phyloP scores from a whole-genome alignment of 148 eudicot species.

The Fagopyrum homotropicum region DNA sequence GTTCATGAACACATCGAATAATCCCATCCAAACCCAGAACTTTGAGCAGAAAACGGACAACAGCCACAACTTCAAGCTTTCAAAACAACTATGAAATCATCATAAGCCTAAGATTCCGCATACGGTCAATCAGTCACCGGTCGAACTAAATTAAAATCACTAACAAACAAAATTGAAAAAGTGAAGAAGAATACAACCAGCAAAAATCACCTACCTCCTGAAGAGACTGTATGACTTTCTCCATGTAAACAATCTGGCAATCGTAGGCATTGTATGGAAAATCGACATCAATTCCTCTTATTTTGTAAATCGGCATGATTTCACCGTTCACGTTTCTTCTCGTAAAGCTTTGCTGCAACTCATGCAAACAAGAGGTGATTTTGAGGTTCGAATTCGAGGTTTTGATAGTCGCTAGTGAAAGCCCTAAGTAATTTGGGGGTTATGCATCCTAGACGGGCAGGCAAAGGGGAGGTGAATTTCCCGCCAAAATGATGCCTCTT shows the following conservation, averaged over 20 bases:
- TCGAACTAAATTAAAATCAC: background rate
- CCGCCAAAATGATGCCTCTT: too few relatives aligned
- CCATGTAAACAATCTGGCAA: slow-evolving; percentile 91
- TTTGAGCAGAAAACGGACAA: background rate
- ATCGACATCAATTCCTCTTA: slow-evolving; percentile 82
- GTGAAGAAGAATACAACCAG: background rate
- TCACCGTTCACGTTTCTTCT: background rate
- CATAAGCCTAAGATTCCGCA: background rate
- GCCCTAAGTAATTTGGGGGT: too few relatives aligned
- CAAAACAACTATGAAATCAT: background rate
- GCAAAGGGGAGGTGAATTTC: too few relatives aligned
- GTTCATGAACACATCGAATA: background rate
- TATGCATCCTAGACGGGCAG: too few relatives aligned
- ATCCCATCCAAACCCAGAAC: background rate
- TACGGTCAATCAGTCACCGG: background rate
- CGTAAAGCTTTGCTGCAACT: too few relatives aligned
- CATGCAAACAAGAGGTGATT: too few relatives aligned
- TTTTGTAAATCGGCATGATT: slow-evolving; percentile 72
- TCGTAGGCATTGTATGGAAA: slow-evolving; percentile 91
- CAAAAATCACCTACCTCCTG: slow-evolving; percentile 45
- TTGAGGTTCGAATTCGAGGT: too few relatives aligned
- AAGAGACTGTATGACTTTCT: slow-evolving; percentile 89
- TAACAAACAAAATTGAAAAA: background rate
- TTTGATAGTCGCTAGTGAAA: too few relatives aligned
- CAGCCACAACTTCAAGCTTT: background rate